Base-by-base conservation (phyloP, 2,329 filamentous ascomycete species). In the Calonectria pauciramosa region DNA sequence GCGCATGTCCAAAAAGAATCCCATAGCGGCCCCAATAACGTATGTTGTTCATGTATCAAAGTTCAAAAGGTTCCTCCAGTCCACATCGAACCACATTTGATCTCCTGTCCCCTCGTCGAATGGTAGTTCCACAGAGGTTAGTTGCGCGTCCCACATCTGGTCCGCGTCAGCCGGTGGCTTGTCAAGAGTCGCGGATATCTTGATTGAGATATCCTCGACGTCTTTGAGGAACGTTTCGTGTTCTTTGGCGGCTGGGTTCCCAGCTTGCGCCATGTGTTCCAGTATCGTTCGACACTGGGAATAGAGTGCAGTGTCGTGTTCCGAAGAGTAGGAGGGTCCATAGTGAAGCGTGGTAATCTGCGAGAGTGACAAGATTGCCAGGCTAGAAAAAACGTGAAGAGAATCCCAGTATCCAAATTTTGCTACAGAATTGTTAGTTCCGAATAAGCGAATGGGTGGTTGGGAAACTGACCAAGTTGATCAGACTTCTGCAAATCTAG, bases 391-490 rank as follows among this genome's bases (percentile, higher is more conserved):
- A 30, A 68, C 63, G n/a, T 74, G 72, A 18, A 74, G 52, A 7
- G 72, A 72, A 23, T 74, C 72, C 63, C 63, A 72, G 49, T 72
- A 74, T 32, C 72, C 64, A 26, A 68, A 72, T n/a, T 68, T 74
- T 0, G 69, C 72, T 74, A 38, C 26, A 1, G 7, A 13, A 30
- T 0, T 6, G 64, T 74, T 59, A 72, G 69, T 13, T 6, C 59
- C 9, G 41, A 20, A 51, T 3, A 11, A 30, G 9, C 18, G 23
- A 11, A 6, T 6, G 30, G 18, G 26, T 30, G 1, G 3, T 16
- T 4, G 51, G 18, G 26, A 10, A 26, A 20, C 63, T 68, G 23
- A 74, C 72, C 72, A 64, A 74, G 66, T 56, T 74, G 71, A 64
- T 63, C 41, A 34, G 67, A 60, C 13, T 47, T 49, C 0, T 59